Percentiles rank a stretch among this genome's conserved stretches.
These are phyloP conservation scores for Globisporangium solare DNA, from an alignment of 352 stramenopile species.

Conservation along the genomic window DNA sequence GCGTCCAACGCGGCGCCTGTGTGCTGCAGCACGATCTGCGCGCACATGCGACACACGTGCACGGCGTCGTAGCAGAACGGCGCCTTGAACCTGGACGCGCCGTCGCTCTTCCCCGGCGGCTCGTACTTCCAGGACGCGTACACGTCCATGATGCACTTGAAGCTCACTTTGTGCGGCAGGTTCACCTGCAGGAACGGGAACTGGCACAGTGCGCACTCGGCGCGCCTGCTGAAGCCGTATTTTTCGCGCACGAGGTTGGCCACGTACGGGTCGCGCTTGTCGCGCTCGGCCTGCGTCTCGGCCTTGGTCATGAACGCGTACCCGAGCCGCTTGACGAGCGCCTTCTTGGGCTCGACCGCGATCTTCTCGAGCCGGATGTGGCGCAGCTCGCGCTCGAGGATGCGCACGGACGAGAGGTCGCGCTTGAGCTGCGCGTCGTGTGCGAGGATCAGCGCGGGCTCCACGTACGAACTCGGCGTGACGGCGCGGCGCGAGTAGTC, in stretches of 20 bases:
- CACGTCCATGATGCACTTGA: conserved; percentile 76
- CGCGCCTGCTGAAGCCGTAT: conserved; percentile 54
- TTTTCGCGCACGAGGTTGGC: conserved; percentile 49
- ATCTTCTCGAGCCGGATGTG: conserved; percentile 41
- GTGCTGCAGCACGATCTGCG: conserved; percentile 57
- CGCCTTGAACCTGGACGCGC: conserved; percentile 46
- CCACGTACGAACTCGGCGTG: conserved; percentile 22
- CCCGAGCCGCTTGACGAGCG: conserved; percentile 18
- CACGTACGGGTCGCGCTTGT: conserved; percentile 35
- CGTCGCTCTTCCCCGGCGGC: conserved; percentile 30
- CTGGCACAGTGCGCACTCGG: conserved; percentile 61
- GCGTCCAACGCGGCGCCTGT: conserved; percentile 6
- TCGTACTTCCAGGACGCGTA: conserved; percentile 53
- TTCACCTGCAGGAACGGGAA: conserved; percentile 52
- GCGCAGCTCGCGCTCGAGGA: conserved; percentile 50
- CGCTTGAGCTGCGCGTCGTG: conserved; percentile 40
- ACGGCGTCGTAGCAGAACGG: conserved; percentile 73
- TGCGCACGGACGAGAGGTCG: conserved; percentile 33
- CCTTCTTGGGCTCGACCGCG: conserved; percentile 14
- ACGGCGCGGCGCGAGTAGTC: conserved; percentile 5
- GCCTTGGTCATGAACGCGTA: conserved; percentile 19
- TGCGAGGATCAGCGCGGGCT: conserved; percentile 33
- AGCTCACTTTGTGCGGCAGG: conserved; percentile 64
- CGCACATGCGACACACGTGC: conserved; percentile 69
- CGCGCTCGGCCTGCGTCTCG: conserved; percentile 19